phyloP scores from a whole-genome alignment of 352 stramenopile species.

The Hyaloperonospora brassicae region DNA sequence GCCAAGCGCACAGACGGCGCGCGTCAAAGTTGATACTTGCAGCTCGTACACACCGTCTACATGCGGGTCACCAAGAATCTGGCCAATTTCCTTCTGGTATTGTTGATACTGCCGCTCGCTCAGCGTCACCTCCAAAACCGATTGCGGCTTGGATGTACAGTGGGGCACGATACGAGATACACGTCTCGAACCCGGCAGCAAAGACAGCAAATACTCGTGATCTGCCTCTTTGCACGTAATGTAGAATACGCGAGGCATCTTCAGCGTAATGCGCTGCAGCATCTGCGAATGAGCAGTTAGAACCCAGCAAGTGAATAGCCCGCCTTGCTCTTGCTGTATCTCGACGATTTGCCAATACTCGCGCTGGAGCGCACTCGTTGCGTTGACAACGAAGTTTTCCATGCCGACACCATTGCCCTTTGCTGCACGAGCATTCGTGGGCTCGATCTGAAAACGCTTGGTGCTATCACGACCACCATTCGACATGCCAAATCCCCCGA shows the following conservation, averaged over 20 bases:
- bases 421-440: constrained; percentile 10
- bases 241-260: constrained; percentile 64
- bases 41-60: constrained; percentile 92
- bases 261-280: constrained; percentile 64
- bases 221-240: constrained; percentile 63
- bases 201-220: constrained; percentile 65
- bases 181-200: constrained; percentile 39
- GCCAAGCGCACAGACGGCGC: constrained; percentile 87
- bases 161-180: constrained; percentile 55
- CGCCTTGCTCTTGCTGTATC: constrained; percentile 66
- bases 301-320: constrained; percentile 93
- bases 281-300: constrained; percentile 81
- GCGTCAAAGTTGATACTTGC: constrained; percentile 84
- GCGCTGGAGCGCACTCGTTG: constrained; percentile 39
- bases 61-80: constrained; percentile 72
- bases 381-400: constrained; percentile 76
- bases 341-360: constrained; percentile 80
- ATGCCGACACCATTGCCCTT: constrained; percentile 50
- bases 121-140: constrained; percentile 57
- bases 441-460: constrained; percentile 33
- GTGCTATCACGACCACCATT: constrained; percentile 21
- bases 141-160: constrained; percentile 41
- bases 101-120: constrained; percentile 67
- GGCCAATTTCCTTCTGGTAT: constrained; percentile 64
- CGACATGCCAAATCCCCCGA: constrained; percentile 24